These are phyloP conservation scores for Polyplosphaeria fusca DNA, from an alignment of 495 filamentous ascomycete species.

Conservation along the genomic window DNA sequence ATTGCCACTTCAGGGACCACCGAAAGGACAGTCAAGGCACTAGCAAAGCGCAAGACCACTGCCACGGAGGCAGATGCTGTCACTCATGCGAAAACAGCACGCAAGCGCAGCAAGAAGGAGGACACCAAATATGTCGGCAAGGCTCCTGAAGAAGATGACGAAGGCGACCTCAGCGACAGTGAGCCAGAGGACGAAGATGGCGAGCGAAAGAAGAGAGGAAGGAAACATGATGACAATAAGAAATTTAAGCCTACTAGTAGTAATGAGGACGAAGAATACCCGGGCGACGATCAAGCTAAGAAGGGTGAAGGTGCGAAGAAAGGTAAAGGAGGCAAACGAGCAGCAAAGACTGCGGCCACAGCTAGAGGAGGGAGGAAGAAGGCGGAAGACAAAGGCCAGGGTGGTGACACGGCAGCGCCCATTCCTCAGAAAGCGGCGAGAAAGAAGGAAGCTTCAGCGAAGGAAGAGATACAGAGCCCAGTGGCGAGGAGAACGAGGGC, in stretches of 20 bases:
- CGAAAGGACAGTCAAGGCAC: background rate
- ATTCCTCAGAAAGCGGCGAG: background rate
- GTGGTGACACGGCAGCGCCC: no score
- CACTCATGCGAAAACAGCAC: background rate
- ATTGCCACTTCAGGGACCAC: background rate
- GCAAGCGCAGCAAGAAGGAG: background rate
- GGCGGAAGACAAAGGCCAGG: background rate
- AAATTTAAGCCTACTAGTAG: background rate
- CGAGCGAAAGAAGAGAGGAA: background rate
- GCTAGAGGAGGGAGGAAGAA: background rate
- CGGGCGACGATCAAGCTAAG: background rate
- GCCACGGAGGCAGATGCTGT: background rate
- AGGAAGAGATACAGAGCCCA: background rate
- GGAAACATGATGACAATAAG: background rate
- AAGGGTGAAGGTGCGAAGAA: background rate
- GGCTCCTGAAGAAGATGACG: background rate
- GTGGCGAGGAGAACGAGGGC: conserved; percentile 6
- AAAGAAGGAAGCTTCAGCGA: background rate
- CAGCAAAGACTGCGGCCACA: background rate
- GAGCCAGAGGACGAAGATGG: background rate
- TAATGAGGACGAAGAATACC: background rate
- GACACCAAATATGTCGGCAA: background rate
- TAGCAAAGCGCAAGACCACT: background rate
- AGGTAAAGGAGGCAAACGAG: background rate
- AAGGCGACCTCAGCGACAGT: background rate